Conservation (phyloP, 331 rosid genomes). For the Arachis monticola region DNA sequence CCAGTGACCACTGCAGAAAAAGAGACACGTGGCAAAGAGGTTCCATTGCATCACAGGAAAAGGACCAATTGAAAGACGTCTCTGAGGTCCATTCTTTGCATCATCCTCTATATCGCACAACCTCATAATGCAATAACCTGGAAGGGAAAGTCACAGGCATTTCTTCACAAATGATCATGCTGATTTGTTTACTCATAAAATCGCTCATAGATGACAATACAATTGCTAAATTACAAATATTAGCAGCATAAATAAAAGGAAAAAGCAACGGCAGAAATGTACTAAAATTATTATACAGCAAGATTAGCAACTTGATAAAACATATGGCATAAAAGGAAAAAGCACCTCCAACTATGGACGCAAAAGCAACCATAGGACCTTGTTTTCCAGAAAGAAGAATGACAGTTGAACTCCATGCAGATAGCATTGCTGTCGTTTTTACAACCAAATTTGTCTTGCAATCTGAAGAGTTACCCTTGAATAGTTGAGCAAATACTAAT, state of each 20-base stretch:
- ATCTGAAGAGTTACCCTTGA: slow-evolving; percentile 43
- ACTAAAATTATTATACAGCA: slow-evolving; percentile 20
- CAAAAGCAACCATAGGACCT: slow-evolving; percentile 80
- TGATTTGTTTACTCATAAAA: slow-evolving; percentile 24
- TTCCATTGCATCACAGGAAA: slow-evolving; percentile 85
- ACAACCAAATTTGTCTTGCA: slow-evolving; percentile 50
- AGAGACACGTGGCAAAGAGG: slow-evolving; percentile 81
- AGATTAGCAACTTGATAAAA: slow-evolving; percentile 10
- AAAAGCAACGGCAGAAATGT: slow-evolving; percentile 19
- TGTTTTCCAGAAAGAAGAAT: slow-evolving; percentile 92
- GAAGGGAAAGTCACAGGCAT: slow-evolving; percentile 39
- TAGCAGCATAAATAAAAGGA: slow-evolving; percentile 2
- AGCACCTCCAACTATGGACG: slow-evolving; percentile 80
- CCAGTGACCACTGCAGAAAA: slow-evolving; percentile 99
- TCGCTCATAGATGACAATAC: slow-evolving; percentile 14
- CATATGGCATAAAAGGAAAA: slow-evolving; percentile 25
- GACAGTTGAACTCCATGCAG: slow-evolving; percentile 77
- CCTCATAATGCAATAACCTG: slow-evolving; percentile 83
- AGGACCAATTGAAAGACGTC: slow-evolving; percentile 46
- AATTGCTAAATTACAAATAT: slow-evolving; percentile 10
- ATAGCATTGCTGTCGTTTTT: slow-evolving; percentile 69
- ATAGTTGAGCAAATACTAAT: slow-evolving; percentile 57
- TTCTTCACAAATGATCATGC: slow-evolving; percentile 26
- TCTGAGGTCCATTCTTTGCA: slow-evolving; percentile 38
- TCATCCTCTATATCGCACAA: slow-evolving; percentile 48